These are phyloP conservation scores for Mucor piriformis DNA, from an alignment of 371 early-diverging fungal species.

Conservation along the genomic window DNA sequence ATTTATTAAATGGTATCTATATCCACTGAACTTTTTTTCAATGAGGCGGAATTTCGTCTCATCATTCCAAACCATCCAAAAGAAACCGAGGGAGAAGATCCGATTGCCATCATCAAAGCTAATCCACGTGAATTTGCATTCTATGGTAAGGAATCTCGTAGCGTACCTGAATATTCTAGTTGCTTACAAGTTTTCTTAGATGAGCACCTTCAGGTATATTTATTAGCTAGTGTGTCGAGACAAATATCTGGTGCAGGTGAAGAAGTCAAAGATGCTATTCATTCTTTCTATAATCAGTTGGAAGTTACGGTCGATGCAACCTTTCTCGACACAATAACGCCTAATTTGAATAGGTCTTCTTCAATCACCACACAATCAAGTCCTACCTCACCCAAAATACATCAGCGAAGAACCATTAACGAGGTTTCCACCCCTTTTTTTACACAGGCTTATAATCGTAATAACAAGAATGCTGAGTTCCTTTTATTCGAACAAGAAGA, in stretches of 20 bases:
- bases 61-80: slow-evolving; percentile 64
- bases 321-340: slow-evolving; percentile 38
- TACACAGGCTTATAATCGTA: slow-evolving; percentile 58
- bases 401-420: slow-evolving; percentile 15
- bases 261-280: slow-evolving; percentile 32
- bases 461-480: slow-evolving; percentile 51
- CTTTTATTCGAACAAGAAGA: slow-evolving; percentile 51
- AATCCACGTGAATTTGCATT: slow-evolving; percentile 46
- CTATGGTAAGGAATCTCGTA: slow-evolving; percentile 29
- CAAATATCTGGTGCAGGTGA: slow-evolving; percentile 38
- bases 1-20: slow-evolving; percentile 15
- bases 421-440: slow-evolving; percentile 53
- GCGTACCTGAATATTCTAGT: not conserved
- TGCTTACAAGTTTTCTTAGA: slow-evolving; percentile 28
- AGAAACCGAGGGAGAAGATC: slow-evolving; percentile 16
- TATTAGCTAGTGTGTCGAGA: slow-evolving; percentile 33
- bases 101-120: slow-evolving; percentile 24
- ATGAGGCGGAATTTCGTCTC: slow-evolving; percentile 66
- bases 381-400: slow-evolving; percentile 41
- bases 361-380: slow-evolving; percentile 31
- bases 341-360: slow-evolving; percentile 22
- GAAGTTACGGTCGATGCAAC: slow-evolving; percentile 67
- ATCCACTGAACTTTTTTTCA: slow-evolving; percentile 45
- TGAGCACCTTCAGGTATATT: slow-evolving; percentile 46
- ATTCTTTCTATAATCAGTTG: slow-evolving; percentile 52